Evolutionary conservation across 108 stramenopile genomes (phyloP), one percentile per base, ranked within the genome.

Genomic region (Thalassiosira profunda): DNA sequence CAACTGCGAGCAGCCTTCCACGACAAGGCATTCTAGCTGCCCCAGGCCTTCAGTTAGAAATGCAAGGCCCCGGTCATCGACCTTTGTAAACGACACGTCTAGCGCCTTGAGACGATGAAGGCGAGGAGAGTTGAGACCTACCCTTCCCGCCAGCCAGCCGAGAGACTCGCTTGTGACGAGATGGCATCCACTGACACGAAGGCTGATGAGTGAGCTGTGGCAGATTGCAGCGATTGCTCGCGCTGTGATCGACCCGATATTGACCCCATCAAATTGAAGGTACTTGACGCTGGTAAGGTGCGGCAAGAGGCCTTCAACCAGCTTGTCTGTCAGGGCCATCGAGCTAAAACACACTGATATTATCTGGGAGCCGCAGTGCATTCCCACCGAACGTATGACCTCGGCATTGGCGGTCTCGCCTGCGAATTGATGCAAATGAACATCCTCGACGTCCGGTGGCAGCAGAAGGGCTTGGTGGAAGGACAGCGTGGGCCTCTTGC

Each of bases 71-170:
- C 41, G 10, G 44, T 60, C 58, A 43, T 60, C 58, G 5, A 60
- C 58, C 9, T 60, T 37, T 4, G 58, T 60, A 4, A 11, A 10
- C 14, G 40, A 37, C 42, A 60, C 20, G 30, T 60, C 58, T 43
- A 60, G 44, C 12, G 41, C 37, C 44, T 23, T 41, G 20, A 60
- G 41, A 14, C 21, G 28, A 10, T 26, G 40, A 7, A 60, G 41
- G 9, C 58, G 38, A 3, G 58, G 58, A 11, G 58, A 17, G 18
- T 60, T 60, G 20, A 44, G 58, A 15, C 58, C 58, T 29, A 60
- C 44, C 3, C 26, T 43, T 5, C 58, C 58, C 21, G 58, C 58
- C 58, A 60, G 42, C 58, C 58, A 60, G 17, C 58, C 58, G 14
- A 40, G 44, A 3, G 58, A 60, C 44, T 60, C 58, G 41, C 58